Evolutionary conservation across 2,329 filamentous ascomycete species (phyloP).

Genomic region (Penicillium sp.): DNA sequence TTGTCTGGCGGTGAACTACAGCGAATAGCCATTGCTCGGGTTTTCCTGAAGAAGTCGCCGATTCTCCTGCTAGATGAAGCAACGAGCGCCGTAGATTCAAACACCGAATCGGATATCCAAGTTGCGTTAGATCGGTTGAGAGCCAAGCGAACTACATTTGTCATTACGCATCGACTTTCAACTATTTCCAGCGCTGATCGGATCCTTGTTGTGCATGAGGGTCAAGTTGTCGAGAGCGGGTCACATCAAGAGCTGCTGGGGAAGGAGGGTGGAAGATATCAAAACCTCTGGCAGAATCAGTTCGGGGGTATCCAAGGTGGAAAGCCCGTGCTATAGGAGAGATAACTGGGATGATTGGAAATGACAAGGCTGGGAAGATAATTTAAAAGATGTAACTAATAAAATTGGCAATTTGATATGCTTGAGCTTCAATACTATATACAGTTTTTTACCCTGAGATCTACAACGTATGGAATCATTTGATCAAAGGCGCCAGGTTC

Average conservation of each 20-base stretch:
- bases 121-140: constrained; percentile 19
- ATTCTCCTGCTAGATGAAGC: constrained; percentile 47
- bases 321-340: neutral
- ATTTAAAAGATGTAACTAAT: neutral
- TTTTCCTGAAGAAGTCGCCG: constrained; percentile 40
- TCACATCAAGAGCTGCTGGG: constrained; percentile 42
- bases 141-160: constrained; percentile 31
- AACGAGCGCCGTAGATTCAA: constrained; percentile 41
- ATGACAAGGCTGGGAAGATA: neutral
- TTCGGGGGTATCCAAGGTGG: neutral
- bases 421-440: neutral
- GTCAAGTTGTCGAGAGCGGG: constrained; percentile 40
- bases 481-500: no score
- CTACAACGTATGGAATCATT: neutral
- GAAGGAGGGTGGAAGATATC: constrained; percentile 29
- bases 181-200: constrained; percentile 34
- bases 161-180: constrained; percentile 40
- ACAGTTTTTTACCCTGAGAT: neutral
- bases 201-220: constrained; percentile 38
- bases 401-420: neutral
- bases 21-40: constrained; percentile 45
- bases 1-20: constrained; percentile 45
- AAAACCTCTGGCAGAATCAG: constrained; percentile 29
- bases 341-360: neutral
- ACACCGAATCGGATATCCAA: constrained; percentile 31